Conservation (phyloP, 805 yeast species). For the Hyphopichia homilentoma region DNA sequence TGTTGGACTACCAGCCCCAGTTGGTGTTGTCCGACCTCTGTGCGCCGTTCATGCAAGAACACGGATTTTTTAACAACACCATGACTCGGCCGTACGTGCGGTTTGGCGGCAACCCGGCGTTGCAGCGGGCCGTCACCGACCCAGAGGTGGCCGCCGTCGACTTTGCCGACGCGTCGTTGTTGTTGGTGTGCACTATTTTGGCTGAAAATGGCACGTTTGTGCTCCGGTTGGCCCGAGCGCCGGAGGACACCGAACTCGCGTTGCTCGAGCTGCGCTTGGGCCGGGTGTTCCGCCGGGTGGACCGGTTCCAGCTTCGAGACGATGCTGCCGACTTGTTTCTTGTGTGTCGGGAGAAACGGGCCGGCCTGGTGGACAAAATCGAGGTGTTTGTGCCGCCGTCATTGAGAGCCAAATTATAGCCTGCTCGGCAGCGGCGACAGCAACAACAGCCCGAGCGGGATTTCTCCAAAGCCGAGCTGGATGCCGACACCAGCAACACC, state of each 20-base stretch:
- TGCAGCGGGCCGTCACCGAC: slow-evolving; percentile 21
- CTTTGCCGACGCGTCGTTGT: slow-evolving; percentile 37
- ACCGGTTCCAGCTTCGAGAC: slow-evolving; percentile 10
- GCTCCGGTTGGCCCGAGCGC: slow-evolving; percentile 22
- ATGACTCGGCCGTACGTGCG: slow-evolving; percentile 31
- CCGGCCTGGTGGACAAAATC: slow-evolving; percentile 6
- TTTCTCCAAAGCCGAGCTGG: too few relatives aligned
- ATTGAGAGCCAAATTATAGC: too few relatives aligned
- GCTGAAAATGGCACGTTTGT: slow-evolving; percentile 29
- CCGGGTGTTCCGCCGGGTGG: slow-evolving; percentile 24
- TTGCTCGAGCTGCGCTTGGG: slow-evolving; percentile 19
- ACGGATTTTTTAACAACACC: slow-evolving; percentile 37
- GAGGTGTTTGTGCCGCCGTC: slow-evolving; percentile 1
- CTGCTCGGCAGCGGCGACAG: too few relatives aligned
- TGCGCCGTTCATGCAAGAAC: slow-evolving; percentile 29
- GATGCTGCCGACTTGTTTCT: slow-evolving; percentile 19
- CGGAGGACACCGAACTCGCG: slow-evolving; percentile 25
- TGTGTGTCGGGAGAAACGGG: slow-evolving; percentile 24
- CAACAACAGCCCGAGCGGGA: too few relatives aligned
- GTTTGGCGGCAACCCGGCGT: slow-evolving; percentile 18
- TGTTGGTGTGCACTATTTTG: slow-evolving; percentile 25
- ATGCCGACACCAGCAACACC: too few relatives aligned
- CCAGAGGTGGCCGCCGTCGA: slow-evolving; percentile 30
- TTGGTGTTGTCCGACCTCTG: slow-evolving; percentile 34
- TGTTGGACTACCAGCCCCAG: slow-evolving; percentile 27